A percentile compares a stretch with the other conserved stretches of the same genome.
These are phyloP conservation scores for Trichomonas tenax DNA, from an alignment of 208 protist genomes.

Conservation along the genomic window DNA sequence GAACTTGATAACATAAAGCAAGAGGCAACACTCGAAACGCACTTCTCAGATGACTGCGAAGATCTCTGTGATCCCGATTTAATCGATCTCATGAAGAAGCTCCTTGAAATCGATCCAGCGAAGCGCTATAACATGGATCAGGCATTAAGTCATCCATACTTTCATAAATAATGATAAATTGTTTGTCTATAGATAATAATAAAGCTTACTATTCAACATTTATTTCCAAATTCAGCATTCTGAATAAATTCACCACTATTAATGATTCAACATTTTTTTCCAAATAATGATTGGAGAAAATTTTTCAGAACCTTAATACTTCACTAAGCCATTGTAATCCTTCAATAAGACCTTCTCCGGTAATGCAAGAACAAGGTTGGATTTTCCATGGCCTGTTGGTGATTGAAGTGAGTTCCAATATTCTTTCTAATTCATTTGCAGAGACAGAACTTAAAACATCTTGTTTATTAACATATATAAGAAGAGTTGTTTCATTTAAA, in stretches of 20 bases:
- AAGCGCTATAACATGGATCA: neutral
- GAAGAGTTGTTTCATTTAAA: constrained; percentile 71
- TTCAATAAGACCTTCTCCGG: too few relatives aligned
- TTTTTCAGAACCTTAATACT: too few relatives aligned
- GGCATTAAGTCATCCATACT: neutral
- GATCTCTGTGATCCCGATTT: neutral
- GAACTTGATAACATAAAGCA: neutral
- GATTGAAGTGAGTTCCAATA: too few relatives aligned
- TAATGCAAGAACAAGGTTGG: too few relatives aligned
- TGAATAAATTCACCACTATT: too few relatives aligned
- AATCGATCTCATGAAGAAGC: neutral
- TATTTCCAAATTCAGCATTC: too few relatives aligned
- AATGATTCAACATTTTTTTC: too few relatives aligned
- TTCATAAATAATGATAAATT: neutral
- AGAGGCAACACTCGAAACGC: neutral
- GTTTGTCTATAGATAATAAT: too few relatives aligned
- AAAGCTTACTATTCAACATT: too few relatives aligned
- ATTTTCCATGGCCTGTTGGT: too few relatives aligned
- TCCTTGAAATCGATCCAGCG: neutral
- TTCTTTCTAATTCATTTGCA: constrained; percentile 72
- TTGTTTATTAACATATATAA: constrained; percentile 97
- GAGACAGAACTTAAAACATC: constrained; percentile 87
- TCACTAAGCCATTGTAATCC: too few relatives aligned
- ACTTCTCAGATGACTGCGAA: neutral
- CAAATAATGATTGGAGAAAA: too few relatives aligned